Evolutionary conservation across 139 green algal genomes (phyloP).

Genomic region (Trebouxia sp.): DNA sequence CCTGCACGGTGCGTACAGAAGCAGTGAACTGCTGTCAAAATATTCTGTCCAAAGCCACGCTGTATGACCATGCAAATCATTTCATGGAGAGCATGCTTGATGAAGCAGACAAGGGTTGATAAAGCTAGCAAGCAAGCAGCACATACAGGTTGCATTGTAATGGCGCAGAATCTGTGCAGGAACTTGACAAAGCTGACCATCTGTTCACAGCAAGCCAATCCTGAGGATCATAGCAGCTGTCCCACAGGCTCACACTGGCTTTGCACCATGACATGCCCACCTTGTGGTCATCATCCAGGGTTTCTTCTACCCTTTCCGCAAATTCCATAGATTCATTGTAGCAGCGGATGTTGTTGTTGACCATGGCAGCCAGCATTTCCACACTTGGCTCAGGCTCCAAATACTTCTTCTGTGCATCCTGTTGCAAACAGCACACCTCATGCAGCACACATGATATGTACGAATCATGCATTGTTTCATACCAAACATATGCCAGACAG

Average conservation of each 20-base stretch:
- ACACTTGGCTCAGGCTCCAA: slow-evolving; percentile 39
- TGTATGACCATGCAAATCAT: too few relatives aligned
- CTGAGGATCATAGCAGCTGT: not conserved
- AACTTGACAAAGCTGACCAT: too few relatives aligned
- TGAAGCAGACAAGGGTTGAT: too few relatives aligned
- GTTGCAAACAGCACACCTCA: not conserved
- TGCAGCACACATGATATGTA: not conserved
- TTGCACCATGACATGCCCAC: not conserved
- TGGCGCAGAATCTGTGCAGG: too few relatives aligned
- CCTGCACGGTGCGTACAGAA: too few relatives aligned
- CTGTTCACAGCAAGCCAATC: too few relatives aligned
- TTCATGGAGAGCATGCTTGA: too few relatives aligned
- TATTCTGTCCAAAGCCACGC: too few relatives aligned
- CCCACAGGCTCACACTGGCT: too few relatives aligned
- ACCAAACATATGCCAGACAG: not conserved
- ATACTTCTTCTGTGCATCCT: slow-evolving; percentile 44
- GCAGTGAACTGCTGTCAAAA: too few relatives aligned
- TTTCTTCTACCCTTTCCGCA: slow-evolving; percentile 63
- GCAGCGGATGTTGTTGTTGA: slow-evolving; percentile 86
- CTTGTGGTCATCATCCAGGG: slow-evolving; percentile 31
- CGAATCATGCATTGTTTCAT: not conserved
- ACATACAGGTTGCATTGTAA: too few relatives aligned
- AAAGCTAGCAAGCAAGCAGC: too few relatives aligned
- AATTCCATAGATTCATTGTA: slow-evolving; percentile 79
- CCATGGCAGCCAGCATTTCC: slow-evolving; percentile 70